phyloP scores from a whole-genome alignment of 768 basidiomycete genomes.

The Suillus americanus region DNA sequence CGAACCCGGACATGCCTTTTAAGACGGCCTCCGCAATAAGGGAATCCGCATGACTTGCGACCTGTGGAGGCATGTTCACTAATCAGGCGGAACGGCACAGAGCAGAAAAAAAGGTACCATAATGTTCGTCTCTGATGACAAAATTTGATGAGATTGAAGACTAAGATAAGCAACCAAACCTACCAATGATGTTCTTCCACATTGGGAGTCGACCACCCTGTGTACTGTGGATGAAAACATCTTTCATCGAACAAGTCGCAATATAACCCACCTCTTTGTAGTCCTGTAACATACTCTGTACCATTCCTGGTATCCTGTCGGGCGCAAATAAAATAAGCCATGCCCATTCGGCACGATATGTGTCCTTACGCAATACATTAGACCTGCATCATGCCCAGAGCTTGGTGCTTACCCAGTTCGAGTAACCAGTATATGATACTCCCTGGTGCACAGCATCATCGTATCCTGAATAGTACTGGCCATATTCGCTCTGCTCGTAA shows the following conservation, averaged over 20 bases:
- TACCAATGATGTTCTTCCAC: slow-evolving; percentile 85
- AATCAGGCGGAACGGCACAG: neutral
- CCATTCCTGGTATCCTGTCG: slow-evolving; percentile 73
- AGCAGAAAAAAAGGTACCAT: slow-evolving; percentile 46
- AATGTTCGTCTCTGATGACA: slow-evolving; percentile 66
- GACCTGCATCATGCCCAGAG: neutral
- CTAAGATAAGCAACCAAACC: slow-evolving; percentile 11
- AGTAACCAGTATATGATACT: slow-evolving; percentile 78
- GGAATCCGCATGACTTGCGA: slow-evolving; percentile 79
- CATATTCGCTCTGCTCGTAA: slow-evolving; percentile 68
- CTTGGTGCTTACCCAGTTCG: slow-evolving; percentile 59
- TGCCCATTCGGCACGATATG: slow-evolving; percentile 76
- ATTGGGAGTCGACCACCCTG: slow-evolving; percentile 83
- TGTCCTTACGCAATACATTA: slow-evolving; percentile 52
- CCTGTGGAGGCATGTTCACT: slow-evolving; percentile 35
- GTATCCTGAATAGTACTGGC: slow-evolving; percentile 75
- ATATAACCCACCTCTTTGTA: slow-evolving; percentile 53
- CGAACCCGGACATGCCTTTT: slow-evolving; percentile 65
- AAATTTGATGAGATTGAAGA: neutral
- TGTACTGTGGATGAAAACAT: neutral
- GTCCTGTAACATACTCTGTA: slow-evolving; percentile 79
- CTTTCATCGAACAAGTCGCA: slow-evolving; percentile 1
- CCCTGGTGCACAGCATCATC: slow-evolving; percentile 63
- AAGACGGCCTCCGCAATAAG: slow-evolving; percentile 70
- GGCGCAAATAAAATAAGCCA: slow-evolving; percentile 78